Evolutionary conservation across 108 stramenopile species (phyloP).

Genomic region (Conticribra guillardii): DNA sequence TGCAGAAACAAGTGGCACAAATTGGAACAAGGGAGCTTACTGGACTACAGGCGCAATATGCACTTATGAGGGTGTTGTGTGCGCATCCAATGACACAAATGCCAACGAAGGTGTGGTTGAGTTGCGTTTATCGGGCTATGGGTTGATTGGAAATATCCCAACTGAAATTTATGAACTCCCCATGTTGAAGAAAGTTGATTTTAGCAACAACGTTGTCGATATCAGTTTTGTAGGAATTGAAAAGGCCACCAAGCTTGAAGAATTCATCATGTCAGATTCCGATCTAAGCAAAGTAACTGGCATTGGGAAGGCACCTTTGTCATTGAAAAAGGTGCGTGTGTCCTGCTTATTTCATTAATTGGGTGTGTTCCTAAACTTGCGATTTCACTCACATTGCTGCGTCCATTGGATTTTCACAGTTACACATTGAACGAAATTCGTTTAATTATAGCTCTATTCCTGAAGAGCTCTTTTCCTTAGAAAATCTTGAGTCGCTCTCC

Average conservation of each 20-base stretch:
- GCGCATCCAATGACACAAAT: slow-evolving; percentile 35
- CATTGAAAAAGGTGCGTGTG: slow-evolving; percentile 37
- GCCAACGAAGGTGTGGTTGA: slow-evolving; percentile 54
- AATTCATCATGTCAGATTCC: slow-evolving; percentile 60
- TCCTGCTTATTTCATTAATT: neutral
- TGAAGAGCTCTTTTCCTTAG: slow-evolving; percentile 59
- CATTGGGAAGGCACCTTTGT: slow-evolving; percentile 56
- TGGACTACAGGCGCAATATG: slow-evolving; percentile 68
- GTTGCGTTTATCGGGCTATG: slow-evolving; percentile 57
- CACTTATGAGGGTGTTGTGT: slow-evolving; percentile 78
- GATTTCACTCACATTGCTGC: neutral
- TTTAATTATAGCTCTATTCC: slow-evolving; percentile 62
- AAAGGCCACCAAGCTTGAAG: slow-evolving; percentile 56
- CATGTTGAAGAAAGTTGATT: slow-evolving; percentile 59
- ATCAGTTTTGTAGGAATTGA: slow-evolving; percentile 67
- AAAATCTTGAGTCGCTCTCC: slow-evolving; percentile 46
- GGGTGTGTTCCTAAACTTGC: too few relatives aligned
- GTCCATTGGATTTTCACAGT: slow-evolving; percentile 18
- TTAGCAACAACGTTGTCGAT: slow-evolving; percentile 67
- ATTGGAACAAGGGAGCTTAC: slow-evolving; percentile 61
- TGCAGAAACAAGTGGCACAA: slow-evolving; percentile 56
- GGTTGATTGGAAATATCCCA: slow-evolving; percentile 61
- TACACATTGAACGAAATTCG: slow-evolving; percentile 61
- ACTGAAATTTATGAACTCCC: slow-evolving; percentile 67
- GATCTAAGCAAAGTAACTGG: slow-evolving; percentile 59